Evolutionary conservation across 2,329 filamentous ascomycete genomes (phyloP).

Genomic region (Periconia digitata): DNA sequence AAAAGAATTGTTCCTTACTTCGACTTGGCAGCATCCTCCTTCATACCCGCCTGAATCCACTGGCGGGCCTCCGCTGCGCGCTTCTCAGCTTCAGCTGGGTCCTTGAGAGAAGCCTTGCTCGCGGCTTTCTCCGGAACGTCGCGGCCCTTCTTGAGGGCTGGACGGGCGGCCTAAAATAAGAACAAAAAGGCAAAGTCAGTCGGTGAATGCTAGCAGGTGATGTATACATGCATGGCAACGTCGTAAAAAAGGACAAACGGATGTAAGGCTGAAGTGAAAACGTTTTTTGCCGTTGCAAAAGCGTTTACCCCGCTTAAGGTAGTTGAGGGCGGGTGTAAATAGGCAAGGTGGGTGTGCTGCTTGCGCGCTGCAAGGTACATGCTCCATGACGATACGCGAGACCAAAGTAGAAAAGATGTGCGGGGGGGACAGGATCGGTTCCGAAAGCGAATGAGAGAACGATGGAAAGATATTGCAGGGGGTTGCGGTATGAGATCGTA

Average conservation of each 20-base stretch:
- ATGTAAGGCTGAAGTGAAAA: background rate
- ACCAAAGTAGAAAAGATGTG: background rate
- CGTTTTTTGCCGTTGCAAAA: background rate
- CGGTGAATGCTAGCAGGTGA: constrained; percentile 1
- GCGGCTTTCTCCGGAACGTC: constrained; percentile 69
- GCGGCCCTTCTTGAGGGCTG: constrained; percentile 73
- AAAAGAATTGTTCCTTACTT: too few relatives aligned
- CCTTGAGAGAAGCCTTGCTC: constrained; percentile 60
- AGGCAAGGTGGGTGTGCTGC: background rate
- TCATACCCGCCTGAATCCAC: constrained; percentile 73
- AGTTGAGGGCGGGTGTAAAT: background rate
- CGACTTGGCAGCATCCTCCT: constrained; percentile 54
- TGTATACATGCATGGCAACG: background rate
- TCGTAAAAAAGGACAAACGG: background rate
- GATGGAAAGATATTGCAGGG: background rate
- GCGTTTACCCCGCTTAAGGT: background rate
- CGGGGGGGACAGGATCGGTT: background rate
- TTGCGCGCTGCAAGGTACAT: background rate
- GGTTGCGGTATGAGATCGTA: background rate
- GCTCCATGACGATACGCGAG: background rate
- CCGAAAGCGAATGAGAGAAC: background rate
- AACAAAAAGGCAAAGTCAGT: background rate
- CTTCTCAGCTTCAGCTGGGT: constrained; percentile 61
- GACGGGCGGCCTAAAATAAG: constrained; percentile 59
- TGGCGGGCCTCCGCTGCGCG: constrained; percentile 52